phyloP scores from a whole-genome alignment of 2,329 filamentous ascomycete species.

The Zasmidium angulare region DNA sequence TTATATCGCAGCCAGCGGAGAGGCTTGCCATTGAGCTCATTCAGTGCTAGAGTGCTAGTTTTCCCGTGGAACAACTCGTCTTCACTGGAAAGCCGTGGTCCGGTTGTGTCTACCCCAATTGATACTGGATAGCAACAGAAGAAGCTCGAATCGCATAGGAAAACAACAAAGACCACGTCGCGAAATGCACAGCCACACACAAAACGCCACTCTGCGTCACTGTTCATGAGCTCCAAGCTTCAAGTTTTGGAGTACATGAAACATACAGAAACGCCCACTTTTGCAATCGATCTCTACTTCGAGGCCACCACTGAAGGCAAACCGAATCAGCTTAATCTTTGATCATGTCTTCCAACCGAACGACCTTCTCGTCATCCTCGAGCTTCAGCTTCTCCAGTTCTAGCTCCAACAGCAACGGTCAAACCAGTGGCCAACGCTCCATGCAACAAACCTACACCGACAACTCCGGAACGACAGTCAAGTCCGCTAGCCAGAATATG shows the following conservation, averaged over 20 bases:
- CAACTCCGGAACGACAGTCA: constrained; percentile 28
- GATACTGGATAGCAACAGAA: background rate
- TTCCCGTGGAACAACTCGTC: background rate
- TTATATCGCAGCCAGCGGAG: background rate
- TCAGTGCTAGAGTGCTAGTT: background rate
- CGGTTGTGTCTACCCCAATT: background rate
- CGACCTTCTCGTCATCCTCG: constrained; percentile 20
- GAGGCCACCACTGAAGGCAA: background rate
- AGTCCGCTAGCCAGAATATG: constrained; percentile 30
- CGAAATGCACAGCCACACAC: background rate
- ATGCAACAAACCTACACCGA: constrained; percentile 27
- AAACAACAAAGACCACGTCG: background rate
- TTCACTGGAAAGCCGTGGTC: background rate
- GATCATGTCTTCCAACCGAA: constrained; percentile 10
- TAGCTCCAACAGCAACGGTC: constrained; percentile 23
- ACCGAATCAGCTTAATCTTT: background rate
- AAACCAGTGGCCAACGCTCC: constrained; percentile 25
- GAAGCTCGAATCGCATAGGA: background rate
- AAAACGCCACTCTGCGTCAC: background rate
- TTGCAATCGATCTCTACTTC: background rate
- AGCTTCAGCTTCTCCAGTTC: constrained; percentile 26
- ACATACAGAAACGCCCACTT: background rate
- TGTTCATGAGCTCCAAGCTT: background rate
- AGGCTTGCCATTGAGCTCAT: background rate
- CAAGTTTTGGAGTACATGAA: no score